phyloP scores from a whole-genome alignment of 108 stramenopile species.

The Asterionellopsis glacialis region DNA sequence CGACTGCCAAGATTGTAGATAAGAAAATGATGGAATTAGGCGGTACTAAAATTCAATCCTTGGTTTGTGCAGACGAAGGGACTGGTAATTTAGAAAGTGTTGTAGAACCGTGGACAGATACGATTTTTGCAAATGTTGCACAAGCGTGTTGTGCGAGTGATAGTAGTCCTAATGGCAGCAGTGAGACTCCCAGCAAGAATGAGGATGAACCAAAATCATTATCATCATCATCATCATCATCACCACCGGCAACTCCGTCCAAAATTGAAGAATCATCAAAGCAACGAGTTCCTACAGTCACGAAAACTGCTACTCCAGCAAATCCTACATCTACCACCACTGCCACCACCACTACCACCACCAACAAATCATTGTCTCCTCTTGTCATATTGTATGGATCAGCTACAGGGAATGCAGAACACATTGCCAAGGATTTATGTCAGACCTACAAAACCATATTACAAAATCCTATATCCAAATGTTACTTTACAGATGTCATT shows the following conservation, averaged over 20 bases:
- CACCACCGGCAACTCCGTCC: no score
- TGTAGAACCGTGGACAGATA: conserved; percentile 80
- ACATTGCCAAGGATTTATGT: conserved; percentile 74
- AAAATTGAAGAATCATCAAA: no score
- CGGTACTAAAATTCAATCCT: conserved; percentile 37
- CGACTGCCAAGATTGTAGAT: conserved; percentile 59
- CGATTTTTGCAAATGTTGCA: conserved; percentile 32
- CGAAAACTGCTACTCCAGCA: no score
- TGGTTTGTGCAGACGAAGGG: conserved; percentile 88
- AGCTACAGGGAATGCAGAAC: conserved; percentile 75
- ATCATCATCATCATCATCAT: no score
- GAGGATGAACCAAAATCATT: no score
- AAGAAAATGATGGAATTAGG: conserved; percentile 61
- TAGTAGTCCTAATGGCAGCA: neutral
- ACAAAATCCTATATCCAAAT: conserved; percentile 26
- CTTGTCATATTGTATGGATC: conserved; percentile 73
- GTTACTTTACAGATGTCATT: conserved; percentile 50
- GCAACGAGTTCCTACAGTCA: no score
- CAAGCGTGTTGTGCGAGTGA: conserved; percentile 27
- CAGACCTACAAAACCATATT: conserved; percentile 40
- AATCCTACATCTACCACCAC: neutral
- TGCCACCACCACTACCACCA: neutral
- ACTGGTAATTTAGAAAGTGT: conserved; percentile 69
- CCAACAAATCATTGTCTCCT: conserved; percentile 19
- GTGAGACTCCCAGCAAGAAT: neutral